A percentile compares a stretch with the other conserved stretches of the same genome.
These are phyloP conservation scores for Saxophila tyrrhenica DNA, from an alignment of 495 filamentous ascomycete genomes.

Conservation along the genomic window DNA sequence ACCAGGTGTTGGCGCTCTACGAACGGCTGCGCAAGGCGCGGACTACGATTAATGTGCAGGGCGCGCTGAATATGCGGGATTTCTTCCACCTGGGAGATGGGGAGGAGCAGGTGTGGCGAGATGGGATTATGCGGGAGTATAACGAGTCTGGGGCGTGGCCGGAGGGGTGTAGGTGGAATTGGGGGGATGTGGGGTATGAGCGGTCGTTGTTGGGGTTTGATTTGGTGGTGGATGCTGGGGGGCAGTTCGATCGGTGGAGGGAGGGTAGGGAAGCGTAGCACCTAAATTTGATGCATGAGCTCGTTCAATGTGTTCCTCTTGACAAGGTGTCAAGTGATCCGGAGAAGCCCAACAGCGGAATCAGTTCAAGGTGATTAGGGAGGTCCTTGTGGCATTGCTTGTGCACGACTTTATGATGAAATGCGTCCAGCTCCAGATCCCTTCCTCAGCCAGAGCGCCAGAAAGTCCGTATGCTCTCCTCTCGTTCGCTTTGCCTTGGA, in stretches of 20 bases:
- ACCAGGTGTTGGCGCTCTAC: slow-evolving; percentile 42
- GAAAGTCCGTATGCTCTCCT: no score
- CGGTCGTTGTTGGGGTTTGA: not conserved
- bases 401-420: no score
- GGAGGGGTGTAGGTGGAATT: not conserved
- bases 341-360: no score
- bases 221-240: not conserved
- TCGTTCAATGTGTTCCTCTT: no score
- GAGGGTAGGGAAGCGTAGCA: no score
- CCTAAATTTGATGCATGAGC: no score
- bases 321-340: no score
- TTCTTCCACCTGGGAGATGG: slow-evolving; percentile 50
- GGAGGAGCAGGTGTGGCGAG: slow-evolving; percentile 40
- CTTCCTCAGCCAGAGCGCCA: no score
- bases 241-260: not conserved
- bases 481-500: no score
- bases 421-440: no score
- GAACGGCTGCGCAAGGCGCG: slow-evolving; percentile 49
- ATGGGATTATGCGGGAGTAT: slow-evolving; percentile 29
- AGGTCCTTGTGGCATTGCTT: no score
- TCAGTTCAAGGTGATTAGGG: no score
- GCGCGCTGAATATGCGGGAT: slow-evolving; percentile 40
- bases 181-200: slow-evolving; percentile 2
- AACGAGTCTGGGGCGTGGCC: not conserved
- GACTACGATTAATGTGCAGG: slow-evolving; percentile 44